Evolutionary conservation across 768 basidiomycete genomes (phyloP).

Genomic region (Leccinellum albellum): DNA sequence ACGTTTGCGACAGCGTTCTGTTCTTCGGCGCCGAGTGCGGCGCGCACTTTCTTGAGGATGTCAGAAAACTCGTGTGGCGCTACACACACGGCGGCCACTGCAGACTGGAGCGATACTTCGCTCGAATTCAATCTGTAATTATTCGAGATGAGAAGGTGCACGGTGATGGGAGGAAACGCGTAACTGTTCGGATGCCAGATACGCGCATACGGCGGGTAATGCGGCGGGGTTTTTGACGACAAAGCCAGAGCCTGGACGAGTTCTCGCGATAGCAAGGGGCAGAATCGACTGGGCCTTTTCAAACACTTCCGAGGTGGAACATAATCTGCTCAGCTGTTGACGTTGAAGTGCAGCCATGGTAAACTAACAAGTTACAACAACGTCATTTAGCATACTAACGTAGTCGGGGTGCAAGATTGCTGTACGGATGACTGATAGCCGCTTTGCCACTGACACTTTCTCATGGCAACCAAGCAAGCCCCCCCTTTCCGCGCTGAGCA

Average conservation of each 20-base stretch:
- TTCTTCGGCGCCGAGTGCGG: constrained; percentile 13
- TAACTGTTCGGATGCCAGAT: constrained; percentile 31
- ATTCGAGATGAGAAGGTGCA: background rate
- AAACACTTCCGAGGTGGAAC: constrained; percentile 15
- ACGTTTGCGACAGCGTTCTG: background rate
- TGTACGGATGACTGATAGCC: too few species aligned
- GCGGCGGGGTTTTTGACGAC: constrained; percentile 20
- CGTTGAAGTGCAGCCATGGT: background rate
- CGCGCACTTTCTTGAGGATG: constrained; percentile 21
- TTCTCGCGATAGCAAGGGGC: constrained; percentile 19
- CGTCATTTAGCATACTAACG: too few species aligned
- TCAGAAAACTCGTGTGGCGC: constrained; percentile 17
- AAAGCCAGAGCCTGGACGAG: constrained; percentile 28
- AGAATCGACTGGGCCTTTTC: constrained; percentile 23
- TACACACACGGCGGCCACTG: constrained; percentile 24
- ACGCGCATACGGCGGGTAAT: constrained; percentile 30
- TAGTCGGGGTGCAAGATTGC: too few species aligned
- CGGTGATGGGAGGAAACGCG: background rate
- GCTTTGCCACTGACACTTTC: too few species aligned
- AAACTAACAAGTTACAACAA: background rate
- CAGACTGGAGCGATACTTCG: constrained; percentile 29
- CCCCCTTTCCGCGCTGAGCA: too few species aligned
- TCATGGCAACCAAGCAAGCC: too few species aligned
- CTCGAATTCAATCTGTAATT: constrained; percentile 21
- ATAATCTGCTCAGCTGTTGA: background rate